A percentile compares a stretch with the other conserved stretches of the same genome.
Conservation (phyloP, 805 yeast species). For the Scheffersomyces amazonensis region DNA sequence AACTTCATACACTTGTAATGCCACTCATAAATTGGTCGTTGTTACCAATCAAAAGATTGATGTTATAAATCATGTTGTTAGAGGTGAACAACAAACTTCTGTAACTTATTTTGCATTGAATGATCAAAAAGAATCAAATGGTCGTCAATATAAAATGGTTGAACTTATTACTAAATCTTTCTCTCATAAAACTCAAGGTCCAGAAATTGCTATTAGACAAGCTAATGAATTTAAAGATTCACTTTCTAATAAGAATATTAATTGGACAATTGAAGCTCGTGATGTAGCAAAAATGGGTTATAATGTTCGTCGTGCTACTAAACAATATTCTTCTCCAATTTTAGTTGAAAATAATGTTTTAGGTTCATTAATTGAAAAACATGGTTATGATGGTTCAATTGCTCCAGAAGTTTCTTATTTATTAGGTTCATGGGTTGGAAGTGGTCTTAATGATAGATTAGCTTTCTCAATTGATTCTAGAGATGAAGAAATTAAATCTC, state of each 20-base stretch:
- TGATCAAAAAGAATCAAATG: constrained; percentile 4
- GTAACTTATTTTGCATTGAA: constrained; percentile 19
- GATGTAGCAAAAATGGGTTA: constrained; percentile 25
- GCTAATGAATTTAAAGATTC: constrained; percentile 18
- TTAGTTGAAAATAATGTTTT: constrained; percentile 29
- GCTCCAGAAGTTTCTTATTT: constrained; percentile 34
- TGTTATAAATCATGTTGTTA: constrained; percentile 7
- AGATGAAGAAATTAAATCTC: constrained; percentile 19
- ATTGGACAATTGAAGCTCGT: constrained; percentile 40
- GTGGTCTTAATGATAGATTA: constrained; percentile 24
- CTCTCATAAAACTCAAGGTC: constrained; percentile 15
- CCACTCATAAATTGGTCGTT: constrained; percentile 38
- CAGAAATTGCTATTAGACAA: constrained; percentile 12
- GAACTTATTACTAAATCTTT: constrained; percentile 16
- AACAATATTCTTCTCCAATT: constrained; percentile 34
- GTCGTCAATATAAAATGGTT: constrained; percentile 17
- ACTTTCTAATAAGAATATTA: constrained; percentile 14
- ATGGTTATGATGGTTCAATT: constrained; percentile 12
- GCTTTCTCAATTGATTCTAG: constrained; percentile 25
- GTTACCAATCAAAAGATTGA: constrained; percentile 26
- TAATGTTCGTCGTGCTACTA: constrained; percentile 25
- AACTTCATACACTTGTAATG: constrained; percentile 30
- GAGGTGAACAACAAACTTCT: constrained; percentile 13
- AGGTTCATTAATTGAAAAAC: constrained; percentile 17
- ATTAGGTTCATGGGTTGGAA: constrained; percentile 41